Base-by-base conservation (phyloP, 2,329 filamentous ascomycete genomes). In the Nemania sp. region DNA sequence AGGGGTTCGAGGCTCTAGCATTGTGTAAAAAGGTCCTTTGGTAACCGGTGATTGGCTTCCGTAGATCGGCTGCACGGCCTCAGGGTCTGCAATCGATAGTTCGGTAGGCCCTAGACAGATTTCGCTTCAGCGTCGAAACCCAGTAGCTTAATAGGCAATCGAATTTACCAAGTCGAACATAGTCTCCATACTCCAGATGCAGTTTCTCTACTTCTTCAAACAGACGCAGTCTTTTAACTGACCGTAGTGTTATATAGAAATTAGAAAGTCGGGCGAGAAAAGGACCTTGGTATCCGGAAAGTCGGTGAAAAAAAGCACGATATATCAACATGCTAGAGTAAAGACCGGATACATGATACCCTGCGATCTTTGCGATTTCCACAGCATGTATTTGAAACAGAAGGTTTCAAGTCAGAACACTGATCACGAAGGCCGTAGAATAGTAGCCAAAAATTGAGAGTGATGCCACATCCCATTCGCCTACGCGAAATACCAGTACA, bases 121-220 rank as follows among this genome's bases (percentile, higher is more conserved):
- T 28, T 28, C 6, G 11, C 26, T 28, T 11, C 4, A 33, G 12
- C 30, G 20, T 40, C 17, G 11, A 24, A 20, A 12, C 24, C 24
- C n/a, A 22, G 5, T 6, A 36, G 36, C 17, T 14, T n/a, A 15
- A 20, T 20, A 24, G 9, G 5, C n/a, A 23, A 9, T n/a, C n/a
- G 5, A 14, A 17, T 22, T 40, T 40, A 40, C 36, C 36, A 5
- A 40, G 61, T 6, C 65, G 58, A 23, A 68, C 54, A 30, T 66
- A 66, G 26, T 66, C 64, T 4, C 82, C 82, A 61, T 86, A 86
- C 56, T 78, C 70, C 14, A 76, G 61, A 59, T 87, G 83, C 36
- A 78, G 72, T 5, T 33, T 43, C 17, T 36, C 19, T 6, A 83
- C 73, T 57, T 77, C 75, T 23, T 60, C 59, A 14, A 83, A 71